Conservation (phyloP, 108 stramenopile genomes). For the Craspedostauros australis region DNA sequence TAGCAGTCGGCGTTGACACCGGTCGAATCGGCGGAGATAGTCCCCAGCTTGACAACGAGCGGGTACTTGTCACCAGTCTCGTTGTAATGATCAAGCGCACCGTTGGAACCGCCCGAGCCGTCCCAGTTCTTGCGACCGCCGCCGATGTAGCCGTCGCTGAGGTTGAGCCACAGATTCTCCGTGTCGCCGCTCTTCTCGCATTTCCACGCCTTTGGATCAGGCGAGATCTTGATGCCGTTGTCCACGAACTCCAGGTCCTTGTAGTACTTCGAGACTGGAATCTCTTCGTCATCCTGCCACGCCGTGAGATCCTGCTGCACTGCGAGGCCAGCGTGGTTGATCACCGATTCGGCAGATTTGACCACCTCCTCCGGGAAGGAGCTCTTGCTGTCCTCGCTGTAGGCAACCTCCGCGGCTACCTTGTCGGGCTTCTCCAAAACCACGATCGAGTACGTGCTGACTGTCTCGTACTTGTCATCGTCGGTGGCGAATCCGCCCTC, state of each 20-base stretch:
- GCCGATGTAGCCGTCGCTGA: constrained; percentile 93
- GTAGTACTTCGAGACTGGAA: constrained; percentile 65
- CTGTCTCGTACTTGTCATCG: constrained; percentile 65
- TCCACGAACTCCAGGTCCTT: constrained; percentile 66
- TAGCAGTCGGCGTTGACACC: constrained; percentile 89
- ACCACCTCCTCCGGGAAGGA: constrained; percentile 62
- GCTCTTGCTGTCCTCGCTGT: constrained; percentile 42
- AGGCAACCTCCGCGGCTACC: constrained; percentile 39
- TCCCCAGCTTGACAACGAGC: constrained; percentile 97
- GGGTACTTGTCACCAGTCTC: constrained; percentile 90
- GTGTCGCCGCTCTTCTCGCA: constrained; percentile 65
- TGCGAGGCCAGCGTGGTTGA: constrained; percentile 81
- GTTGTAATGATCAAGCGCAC: constrained; percentile 92
- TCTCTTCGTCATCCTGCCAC: constrained; percentile 78
- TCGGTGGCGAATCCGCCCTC: constrained; percentile 91
- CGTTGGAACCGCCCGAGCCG: constrained; percentile 92
- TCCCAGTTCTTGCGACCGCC: constrained; percentile 98
- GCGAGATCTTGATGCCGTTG: constrained; percentile 64
- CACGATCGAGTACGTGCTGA: constrained; percentile 76
- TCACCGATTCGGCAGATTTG: constrained; percentile 71
- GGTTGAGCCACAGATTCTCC: constrained; percentile 98
- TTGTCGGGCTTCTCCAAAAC: constrained; percentile 34
- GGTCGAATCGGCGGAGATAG: constrained; percentile 85
- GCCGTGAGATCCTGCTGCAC: constrained; percentile 71
- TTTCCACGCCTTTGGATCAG: constrained; percentile 68